A percentile compares a stretch with the other conserved stretches of the same genome.
phyloP scores from a whole-genome alignment of 1,284 basidiomycete species.

The Pholiota adiposa region DNA sequence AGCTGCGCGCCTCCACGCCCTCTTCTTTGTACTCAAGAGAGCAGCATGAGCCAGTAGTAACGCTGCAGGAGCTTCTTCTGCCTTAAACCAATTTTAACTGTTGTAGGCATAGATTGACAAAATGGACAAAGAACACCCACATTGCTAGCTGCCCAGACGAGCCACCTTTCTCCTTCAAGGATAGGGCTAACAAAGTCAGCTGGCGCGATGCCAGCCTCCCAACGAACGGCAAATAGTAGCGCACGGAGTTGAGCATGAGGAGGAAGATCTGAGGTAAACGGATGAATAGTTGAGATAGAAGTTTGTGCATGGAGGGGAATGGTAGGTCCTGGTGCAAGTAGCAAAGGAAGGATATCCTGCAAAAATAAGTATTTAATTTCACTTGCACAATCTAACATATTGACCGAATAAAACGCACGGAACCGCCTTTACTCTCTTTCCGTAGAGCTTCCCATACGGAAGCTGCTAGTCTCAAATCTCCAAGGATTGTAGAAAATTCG shows the following conservation, averaged over 20 bases:
- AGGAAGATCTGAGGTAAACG: constrained; percentile 50
- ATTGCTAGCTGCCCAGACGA: constrained; percentile 79
- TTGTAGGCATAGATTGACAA: background rate
- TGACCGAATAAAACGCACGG: constrained; percentile 48
- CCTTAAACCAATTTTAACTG: constrained; percentile 46
- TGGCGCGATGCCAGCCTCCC: constrained; percentile 68
- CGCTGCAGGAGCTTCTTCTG: constrained; percentile 79
- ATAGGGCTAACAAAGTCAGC: constrained; percentile 58
- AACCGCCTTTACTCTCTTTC: constrained; percentile 80
- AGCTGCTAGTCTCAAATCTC: constrained; percentile 87
- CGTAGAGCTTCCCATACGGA: constrained; percentile 86
- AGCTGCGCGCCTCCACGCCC: constrained; percentile 62
- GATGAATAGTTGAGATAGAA: constrained; percentile 53
- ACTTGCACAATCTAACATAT: constrained; percentile 7
- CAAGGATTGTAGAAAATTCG: constrained; percentile 93
- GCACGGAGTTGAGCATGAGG: constrained; percentile 67
- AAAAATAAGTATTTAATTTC: background rate
- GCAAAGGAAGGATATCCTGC: constrained; percentile 75
- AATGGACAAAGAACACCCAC: constrained; percentile 46
- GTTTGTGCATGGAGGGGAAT: constrained; percentile 62
- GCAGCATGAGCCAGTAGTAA: constrained; percentile 78
- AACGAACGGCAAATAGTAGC: constrained; percentile 69
- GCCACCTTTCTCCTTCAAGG: constrained; percentile 79
- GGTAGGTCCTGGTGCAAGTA: constrained; percentile 67
- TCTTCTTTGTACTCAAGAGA: constrained; percentile 62